Base-by-base conservation (phyloP, 176 grass and related monocot species). In the Cenchrus purpureus region DNA sequence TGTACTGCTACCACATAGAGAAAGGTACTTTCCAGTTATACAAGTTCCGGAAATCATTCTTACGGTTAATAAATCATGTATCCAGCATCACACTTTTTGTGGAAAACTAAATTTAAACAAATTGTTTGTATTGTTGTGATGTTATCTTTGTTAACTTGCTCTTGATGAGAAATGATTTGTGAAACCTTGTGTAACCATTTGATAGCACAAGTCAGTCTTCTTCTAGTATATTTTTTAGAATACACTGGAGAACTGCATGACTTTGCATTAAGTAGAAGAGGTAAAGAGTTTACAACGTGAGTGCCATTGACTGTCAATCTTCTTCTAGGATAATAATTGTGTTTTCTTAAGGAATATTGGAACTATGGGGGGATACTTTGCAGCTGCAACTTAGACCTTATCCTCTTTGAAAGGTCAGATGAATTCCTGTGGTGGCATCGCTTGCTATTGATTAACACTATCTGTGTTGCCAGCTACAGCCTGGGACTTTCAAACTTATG, bases 1-100 rank as follows among this genome's bases (percentile, higher is more conserved):
- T 56, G 45, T 95, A 84, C 84, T 98, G 76, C 68, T 98, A 88
- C 89, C 96, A 32, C 96, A 98, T 68, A 98, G 93, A 92, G 93
- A 95, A 94, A 98, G 93, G 93, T 95, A 89, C 62, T 59, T 14
- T 20, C 65, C 8, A 78, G 14, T 60, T 19, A 28, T 79, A 70
- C 61, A 43, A 31, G 58, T 77, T 72, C 65, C n/a, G 53, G 43
- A 61, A 12, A 55, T 69, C 40, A 82, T 81, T 71, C 37, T 85
- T 67, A 66, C 19, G 44, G 53, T 69, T 77, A 45, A 85, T 80
- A 65, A 37, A 68, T 68, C 55, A 68, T 73, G 13, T 49, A 66
- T 17, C 43, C 12, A 73, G 8, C 32, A 61, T 14, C n/a, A 58
- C 11, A 51, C 49, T 60, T 6, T 44, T 71, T 11, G 5, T 20